A percentile compares a stretch with the other conserved stretches of the same genome.
phyloP scores from a whole-genome alignment of 306 rosid species.

The Sechiopsis laciniata region DNA sequence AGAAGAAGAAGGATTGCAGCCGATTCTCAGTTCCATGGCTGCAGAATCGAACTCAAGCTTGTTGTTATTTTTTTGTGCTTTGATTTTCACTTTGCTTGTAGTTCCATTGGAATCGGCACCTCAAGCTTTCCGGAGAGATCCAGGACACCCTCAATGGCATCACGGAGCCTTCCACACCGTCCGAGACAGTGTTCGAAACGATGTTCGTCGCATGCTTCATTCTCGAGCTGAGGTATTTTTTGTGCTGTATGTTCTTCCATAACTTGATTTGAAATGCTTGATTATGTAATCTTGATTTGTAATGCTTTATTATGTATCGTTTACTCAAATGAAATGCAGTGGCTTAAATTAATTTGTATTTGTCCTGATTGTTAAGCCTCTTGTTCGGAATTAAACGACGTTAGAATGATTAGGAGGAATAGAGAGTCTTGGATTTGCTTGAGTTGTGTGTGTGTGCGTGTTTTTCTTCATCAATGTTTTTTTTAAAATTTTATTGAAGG shows the following conservation, averaged over 20 bases:
- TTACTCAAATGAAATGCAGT: constrained; percentile 14
- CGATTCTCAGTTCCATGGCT: constrained; percentile 32
- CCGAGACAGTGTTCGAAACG: constrained; percentile 62
- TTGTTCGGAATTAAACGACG: neutral
- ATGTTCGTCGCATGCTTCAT: constrained; percentile 90
- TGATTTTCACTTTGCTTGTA: constrained; percentile 39
- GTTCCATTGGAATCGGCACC: constrained; percentile 60
- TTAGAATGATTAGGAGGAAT: neutral
- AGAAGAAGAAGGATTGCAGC: neutral
- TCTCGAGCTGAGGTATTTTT: constrained; percentile 81
- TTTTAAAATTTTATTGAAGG: neutral
- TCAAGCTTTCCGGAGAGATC: constrained; percentile 66
- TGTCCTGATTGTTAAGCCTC: neutral
- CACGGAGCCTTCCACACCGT: constrained; percentile 95
- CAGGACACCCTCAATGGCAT: constrained; percentile 87
- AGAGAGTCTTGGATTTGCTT: neutral
- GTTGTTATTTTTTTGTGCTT: constrained; percentile 10
- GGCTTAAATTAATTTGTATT: neutral
- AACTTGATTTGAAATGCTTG: neutral
- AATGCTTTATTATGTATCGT: neutral
- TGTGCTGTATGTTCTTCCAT: too few species aligned
- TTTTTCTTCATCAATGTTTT: neutral
- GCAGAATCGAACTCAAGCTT: constrained; percentile 23
- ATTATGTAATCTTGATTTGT: neutral
- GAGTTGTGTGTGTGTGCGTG: neutral